A percentile compares a stretch with the other conserved stretches of the same genome.
These are phyloP conservation scores for Linum tenue DNA, from an alignment of 345 rosid species.

Conservation along the genomic window DNA sequence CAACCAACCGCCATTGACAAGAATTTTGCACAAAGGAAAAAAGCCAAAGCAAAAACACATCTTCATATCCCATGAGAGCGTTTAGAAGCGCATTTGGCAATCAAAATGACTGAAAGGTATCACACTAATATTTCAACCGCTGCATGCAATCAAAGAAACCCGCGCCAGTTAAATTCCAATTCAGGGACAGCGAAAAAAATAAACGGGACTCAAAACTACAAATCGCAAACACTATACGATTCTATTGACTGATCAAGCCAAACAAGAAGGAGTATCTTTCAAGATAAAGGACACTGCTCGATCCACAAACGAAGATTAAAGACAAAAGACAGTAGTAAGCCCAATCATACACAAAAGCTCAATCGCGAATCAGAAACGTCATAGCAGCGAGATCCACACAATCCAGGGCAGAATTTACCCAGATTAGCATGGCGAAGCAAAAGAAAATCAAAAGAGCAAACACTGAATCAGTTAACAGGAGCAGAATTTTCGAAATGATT, in stretches of 20 bases:
- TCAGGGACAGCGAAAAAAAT: neutral
- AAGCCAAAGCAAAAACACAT: slow-evolving; percentile 1
- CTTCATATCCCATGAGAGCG: neutral
- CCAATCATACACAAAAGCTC: neutral
- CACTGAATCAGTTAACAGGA: neutral
- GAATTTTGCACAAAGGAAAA: neutral
- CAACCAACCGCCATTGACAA: too few relatives aligned
- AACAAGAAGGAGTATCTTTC: neutral
- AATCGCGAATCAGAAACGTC: neutral
- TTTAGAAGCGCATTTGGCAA: neutral
- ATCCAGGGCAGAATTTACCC: neutral
- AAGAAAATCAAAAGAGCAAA: neutral
- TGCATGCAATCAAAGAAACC: neutral
- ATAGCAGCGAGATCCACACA: neutral
- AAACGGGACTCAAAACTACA: neutral
- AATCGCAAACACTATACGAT: neutral
- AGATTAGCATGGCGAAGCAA: neutral
- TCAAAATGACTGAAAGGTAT: neutral
- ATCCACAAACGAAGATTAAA: neutral
- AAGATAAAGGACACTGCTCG: neutral
- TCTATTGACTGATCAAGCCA: slow-evolving; percentile 2
- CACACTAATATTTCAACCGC: neutral
- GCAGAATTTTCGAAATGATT: neutral
- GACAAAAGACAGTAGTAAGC: neutral
- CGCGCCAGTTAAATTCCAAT: neutral